These are phyloP conservation scores for Cladophialophora carrionii DNA, from an alignment of 2,329 filamentous ascomycete genomes.

Conservation along the genomic window DNA sequence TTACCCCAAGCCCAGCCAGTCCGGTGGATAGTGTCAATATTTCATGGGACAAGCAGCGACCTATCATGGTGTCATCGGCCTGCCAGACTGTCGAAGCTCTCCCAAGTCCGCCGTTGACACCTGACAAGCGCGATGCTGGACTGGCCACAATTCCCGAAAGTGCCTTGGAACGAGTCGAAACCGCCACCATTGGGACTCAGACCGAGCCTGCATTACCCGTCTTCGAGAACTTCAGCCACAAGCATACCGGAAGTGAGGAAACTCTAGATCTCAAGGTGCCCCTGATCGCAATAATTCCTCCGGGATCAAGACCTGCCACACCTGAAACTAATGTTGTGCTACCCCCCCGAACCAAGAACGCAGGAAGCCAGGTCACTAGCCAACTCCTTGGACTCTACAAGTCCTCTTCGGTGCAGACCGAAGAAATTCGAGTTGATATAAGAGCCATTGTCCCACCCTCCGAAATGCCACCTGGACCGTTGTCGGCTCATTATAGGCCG, in stretches of 20 bases:
- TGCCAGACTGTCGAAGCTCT: slow-evolving; percentile 50
- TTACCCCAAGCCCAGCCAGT: slow-evolving; percentile 27
- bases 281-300: slow-evolving; percentile 88
- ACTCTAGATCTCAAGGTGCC: slow-evolving; percentile 64
- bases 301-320: slow-evolving; percentile 78
- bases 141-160: slow-evolving; percentile 36
- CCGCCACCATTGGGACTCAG: slow-evolving; percentile 35
- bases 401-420: slow-evolving; percentile 76
- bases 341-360: slow-evolving; percentile 78
- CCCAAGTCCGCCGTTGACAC: slow-evolving; percentile 44
- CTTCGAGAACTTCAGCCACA: slow-evolving; percentile 27
- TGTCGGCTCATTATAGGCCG: slow-evolving; percentile 55
- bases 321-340: slow-evolving; percentile 68
- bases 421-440: slow-evolving; percentile 83
- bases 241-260: slow-evolving; percentile 35
- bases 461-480: slow-evolving; percentile 77
- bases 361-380: slow-evolving; percentile 75
- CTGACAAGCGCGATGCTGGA: slow-evolving; percentile 38
- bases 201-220: slow-evolving; percentile 24
- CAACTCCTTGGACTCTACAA: slow-evolving; percentile 52
- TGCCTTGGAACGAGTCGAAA: slow-evolving; percentile 31
- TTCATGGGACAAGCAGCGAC: slow-evolving; percentile 35
- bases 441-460: slow-evolving; percentile 73
- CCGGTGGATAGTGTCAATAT: slow-evolving; percentile 31
- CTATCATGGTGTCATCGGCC: slow-evolving; percentile 48